Evolutionary conservation across 2,329 filamentous ascomycete genomes (phyloP), one percentile per base, ranked within the genome.

Genomic region (Juglanconis juglandina): DNA sequence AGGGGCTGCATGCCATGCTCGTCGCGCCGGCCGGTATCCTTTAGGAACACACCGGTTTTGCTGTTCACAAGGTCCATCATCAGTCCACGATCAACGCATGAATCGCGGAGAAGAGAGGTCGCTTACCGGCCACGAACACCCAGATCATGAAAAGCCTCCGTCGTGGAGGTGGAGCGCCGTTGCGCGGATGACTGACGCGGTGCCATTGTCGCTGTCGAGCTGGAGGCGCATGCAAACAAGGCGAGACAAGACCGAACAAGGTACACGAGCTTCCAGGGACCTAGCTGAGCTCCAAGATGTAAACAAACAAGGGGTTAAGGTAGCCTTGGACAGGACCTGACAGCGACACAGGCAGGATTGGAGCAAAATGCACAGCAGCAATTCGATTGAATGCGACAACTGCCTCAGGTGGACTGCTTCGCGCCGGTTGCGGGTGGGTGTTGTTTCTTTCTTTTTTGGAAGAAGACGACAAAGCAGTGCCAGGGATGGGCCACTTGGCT

Each of bases 1-100:
- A 96, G 83, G 41, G 91, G 89, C 72, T 97, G 92, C 79, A 99
- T 87, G 73, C 94, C 95, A 81, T 96, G 81, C 72, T 96, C 92
- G 76, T 98, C 94, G 76, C 92, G 89, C 63, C 87, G 80, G 56
- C 91, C 91, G 58, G 81, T 86, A 69, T 96, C 91, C 68, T 87
- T 85, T 37, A 98, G 76, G 1, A 87, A 89, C 33, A 96, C 84
- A 49, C 95, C 95, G 1, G 95, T 99, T 82, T 96, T 96, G 67
- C 94, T 97, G 66, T 53, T 52, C n/a, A 6, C 5, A 10, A 34
- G 14, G n/a, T 35, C n/a, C 33, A 24, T 47, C 9, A 47, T 35
- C 37, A 44, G 17, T 30, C 7, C 6, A 58, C 61, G n/a, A 11
- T 9, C 10, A 3, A 39, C 30, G 32, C 24, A 42, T 5, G 13